Conservation (phyloP, 495 filamentous ascomycete species). For the Mytilinidion resinicola region DNA sequence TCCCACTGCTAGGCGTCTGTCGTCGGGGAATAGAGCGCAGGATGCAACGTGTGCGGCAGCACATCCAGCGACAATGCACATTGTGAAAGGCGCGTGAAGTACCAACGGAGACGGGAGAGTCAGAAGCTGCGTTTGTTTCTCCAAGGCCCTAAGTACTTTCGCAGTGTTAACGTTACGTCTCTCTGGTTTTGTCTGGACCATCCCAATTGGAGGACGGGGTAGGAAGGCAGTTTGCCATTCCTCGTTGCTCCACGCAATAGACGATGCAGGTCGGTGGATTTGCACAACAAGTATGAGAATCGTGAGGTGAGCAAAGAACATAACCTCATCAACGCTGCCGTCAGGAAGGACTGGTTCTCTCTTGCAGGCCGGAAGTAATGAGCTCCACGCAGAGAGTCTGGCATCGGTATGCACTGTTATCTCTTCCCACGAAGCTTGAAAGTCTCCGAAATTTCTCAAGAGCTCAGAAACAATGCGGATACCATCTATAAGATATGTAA, state of each 20-base stretch:
- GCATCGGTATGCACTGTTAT: constrained; percentile 9
- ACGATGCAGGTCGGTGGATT: constrained; percentile 18
- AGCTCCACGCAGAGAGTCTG: constrained; percentile 17
- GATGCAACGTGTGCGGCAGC: constrained; percentile 17
- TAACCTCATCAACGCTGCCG: constrained; percentile 20
- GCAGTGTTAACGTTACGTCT: constrained; percentile 11
- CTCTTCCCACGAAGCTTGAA: constrained; percentile 4
- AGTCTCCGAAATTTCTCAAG: not conserved
- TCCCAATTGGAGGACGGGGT: constrained; percentile 6
- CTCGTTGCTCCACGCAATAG: constrained; percentile 12
- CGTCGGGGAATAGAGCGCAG: constrained; percentile 19
- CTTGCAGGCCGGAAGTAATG: constrained; percentile 19
- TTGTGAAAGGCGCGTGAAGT: constrained; percentile 6
- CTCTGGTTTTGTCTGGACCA: constrained; percentile 1
- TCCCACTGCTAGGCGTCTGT: constrained; percentile 17
- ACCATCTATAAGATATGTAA: constrained; percentile 17
- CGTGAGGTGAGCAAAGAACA: constrained; percentile 21
- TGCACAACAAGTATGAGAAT: constrained; percentile 13
- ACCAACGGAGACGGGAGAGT: constrained; percentile 13
- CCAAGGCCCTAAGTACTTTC: constrained; percentile 17
- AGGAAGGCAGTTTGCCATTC: constrained; percentile 15
- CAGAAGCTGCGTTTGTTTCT: constrained; percentile 20
- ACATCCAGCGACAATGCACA: constrained; percentile 9
- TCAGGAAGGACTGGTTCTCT: constrained; percentile 15
- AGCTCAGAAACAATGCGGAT: constrained; percentile 1